Conservation (phyloP, 768 basidiomycete genomes). For the Erythrobasidium yunnanense region DNA sequence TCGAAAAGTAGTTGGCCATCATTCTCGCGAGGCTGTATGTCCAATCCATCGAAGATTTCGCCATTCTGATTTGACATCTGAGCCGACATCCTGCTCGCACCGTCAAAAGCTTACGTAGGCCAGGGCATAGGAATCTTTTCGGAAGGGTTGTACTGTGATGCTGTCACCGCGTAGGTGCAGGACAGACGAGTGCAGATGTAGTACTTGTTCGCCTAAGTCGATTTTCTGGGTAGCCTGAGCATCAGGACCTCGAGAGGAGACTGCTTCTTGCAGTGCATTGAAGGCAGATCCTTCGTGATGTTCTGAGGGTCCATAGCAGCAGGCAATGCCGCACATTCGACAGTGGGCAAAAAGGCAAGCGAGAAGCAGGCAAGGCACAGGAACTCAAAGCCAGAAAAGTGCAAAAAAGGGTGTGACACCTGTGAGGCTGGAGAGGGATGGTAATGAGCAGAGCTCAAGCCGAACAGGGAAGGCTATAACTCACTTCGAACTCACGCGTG, state of each 20-base stretch:
- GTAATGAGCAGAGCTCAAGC: too few species aligned
- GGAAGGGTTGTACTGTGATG: constrained; percentile 60
- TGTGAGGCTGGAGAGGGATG: too few species aligned
- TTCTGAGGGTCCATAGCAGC: background rate
- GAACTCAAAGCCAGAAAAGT: background rate
- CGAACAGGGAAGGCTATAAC: too few species aligned
- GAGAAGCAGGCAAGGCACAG: background rate
- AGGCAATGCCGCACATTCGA: constrained; percentile 20
- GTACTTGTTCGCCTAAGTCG: background rate
- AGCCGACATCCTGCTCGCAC: background rate
- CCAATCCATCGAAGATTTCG: constrained; percentile 65
- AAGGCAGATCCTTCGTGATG: background rate
- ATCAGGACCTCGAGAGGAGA: background rate
- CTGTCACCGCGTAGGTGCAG: constrained; percentile 57
- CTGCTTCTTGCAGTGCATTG: background rate
- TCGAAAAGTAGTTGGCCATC: constrained; percentile 55
- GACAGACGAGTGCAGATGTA: constrained; percentile 59
- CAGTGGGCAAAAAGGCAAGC: background rate
- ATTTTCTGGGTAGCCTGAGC: background rate
- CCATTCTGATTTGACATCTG: constrained; percentile 48
- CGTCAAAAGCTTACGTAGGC: constrained; percentile 61
- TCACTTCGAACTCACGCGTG: too few species aligned
- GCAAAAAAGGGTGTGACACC: too few species aligned
- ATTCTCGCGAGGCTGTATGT: constrained; percentile 57
- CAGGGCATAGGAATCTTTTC: constrained; percentile 50